A percentile compares a stretch with the other conserved stretches of the same genome.
phyloP scores from a whole-genome alignment of 106 monocot species.

The Dioscorea alata region DNA sequence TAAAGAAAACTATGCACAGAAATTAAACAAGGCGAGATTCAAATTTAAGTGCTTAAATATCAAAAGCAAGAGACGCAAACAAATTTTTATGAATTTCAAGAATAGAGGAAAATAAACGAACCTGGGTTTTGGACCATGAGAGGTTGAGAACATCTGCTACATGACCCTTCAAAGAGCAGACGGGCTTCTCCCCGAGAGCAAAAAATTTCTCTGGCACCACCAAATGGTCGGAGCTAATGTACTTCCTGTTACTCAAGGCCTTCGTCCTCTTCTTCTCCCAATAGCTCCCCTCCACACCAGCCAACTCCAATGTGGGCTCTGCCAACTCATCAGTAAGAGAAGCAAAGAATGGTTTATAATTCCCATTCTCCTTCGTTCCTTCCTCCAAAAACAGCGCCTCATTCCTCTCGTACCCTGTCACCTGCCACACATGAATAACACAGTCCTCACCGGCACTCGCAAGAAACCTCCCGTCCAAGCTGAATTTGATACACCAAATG shows the following conservation, averaged over 20 bases:
- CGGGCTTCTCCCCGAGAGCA: conserved; percentile 54
- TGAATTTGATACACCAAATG: conserved; percentile 68
- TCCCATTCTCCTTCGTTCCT: conserved; percentile 23
- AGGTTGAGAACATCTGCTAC: conserved; percentile 73
- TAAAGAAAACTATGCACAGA: too few relatives aligned
- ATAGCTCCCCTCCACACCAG: conserved; percentile 36
- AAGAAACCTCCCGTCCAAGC: conserved; percentile 50
- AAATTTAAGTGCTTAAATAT: too few relatives aligned
- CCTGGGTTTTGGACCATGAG: conserved; percentile 94
- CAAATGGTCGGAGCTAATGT: conserved; percentile 53
- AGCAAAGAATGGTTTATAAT: conserved; percentile 23
- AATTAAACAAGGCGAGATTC: too few relatives aligned
- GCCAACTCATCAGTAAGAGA: conserved; percentile 30
- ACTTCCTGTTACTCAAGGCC: conserved; percentile 40
- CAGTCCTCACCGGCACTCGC: conserved; percentile 71
- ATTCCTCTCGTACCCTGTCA: conserved; percentile 36
- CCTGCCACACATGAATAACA: conserved; percentile 62
- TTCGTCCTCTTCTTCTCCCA: conserved; percentile 69
- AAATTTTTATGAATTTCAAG: too few relatives aligned
- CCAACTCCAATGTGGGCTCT: conserved; percentile 21
- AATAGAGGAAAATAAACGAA: conserved; percentile 8
- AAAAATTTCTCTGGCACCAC: conserved; percentile 67
- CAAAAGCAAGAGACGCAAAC: too few relatives aligned
- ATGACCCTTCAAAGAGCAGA: conserved; percentile 68
- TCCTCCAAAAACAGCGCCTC: conserved; percentile 23